Evolutionary conservation across 2,329 filamentous ascomycete genomes (phyloP).

Genomic region (Penicillium sp.): DNA sequence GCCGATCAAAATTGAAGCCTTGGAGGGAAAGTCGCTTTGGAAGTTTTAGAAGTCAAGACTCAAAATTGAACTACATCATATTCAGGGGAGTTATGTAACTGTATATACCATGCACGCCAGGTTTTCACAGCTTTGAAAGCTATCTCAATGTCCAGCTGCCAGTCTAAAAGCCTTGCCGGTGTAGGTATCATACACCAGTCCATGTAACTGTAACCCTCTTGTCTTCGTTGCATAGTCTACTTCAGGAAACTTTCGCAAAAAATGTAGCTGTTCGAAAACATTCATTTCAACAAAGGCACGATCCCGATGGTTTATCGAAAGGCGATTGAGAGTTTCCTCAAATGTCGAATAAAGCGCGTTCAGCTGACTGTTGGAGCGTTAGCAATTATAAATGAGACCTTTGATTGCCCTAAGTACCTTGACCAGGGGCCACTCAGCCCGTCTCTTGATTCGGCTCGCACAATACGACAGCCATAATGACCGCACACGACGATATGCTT

Average conservation of each 20-base stretch:
- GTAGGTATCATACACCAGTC: conserved; percentile 21
- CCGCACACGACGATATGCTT: conserved; percentile 28
- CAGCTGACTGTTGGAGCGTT: conserved; percentile 17
- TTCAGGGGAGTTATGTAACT: no score
- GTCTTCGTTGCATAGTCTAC: conserved; percentile 13
- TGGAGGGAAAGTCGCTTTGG: no score
- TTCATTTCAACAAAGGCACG: conserved; percentile 24
- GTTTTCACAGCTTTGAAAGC: neutral
- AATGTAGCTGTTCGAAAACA: conserved; percentile 24
- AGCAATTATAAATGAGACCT: neutral
- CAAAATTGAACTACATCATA: no score
- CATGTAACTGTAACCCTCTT: conserved; percentile 18
- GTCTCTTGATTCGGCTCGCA: conserved; percentile 14
- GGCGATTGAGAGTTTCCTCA: conserved; percentile 11
- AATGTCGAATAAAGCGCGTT: conserved; percentile 14
- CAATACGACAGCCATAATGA: conserved; percentile 26
- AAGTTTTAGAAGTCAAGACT: no score
- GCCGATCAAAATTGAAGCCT: no score
- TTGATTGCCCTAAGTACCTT: conserved; percentile 11
- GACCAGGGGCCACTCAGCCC: conserved; percentile 23
- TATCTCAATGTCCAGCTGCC: neutral
- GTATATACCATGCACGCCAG: no score
- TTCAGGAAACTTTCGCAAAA: conserved; percentile 18
- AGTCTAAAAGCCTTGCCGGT: conserved; percentile 9
- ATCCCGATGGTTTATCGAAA: conserved; percentile 14